A percentile compares a stretch with the other conserved stretches of the same genome.
Conservation (phyloP, 176 grass and related monocot genomes). For the Raddia distichophylla region DNA sequence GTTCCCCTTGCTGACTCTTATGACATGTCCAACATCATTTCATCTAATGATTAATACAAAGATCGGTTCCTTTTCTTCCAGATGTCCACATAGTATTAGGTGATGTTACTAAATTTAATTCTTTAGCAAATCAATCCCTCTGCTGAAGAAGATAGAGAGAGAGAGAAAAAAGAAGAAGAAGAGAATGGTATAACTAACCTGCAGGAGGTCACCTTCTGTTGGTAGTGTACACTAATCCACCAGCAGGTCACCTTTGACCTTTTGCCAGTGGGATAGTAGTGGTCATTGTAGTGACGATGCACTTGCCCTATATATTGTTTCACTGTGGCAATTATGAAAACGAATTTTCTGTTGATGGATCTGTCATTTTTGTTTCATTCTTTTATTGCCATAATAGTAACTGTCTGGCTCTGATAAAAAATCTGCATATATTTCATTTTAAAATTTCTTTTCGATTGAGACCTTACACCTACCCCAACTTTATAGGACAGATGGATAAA, state of each 20-base stretch:
- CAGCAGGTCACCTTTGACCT: not conserved
- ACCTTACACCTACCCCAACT: constrained; percentile 32
- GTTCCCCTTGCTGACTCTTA: not conserved
- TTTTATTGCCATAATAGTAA: not conserved
- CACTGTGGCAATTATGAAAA: not conserved
- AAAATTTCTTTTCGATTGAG: constrained; percentile 20
- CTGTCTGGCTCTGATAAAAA: not conserved
- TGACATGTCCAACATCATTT: not conserved
- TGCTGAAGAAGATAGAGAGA: not conserved
- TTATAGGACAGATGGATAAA: constrained; percentile 11
- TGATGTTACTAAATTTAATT: not conserved
- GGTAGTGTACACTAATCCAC: not conserved
- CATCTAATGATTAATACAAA: not conserved
- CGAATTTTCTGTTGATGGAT: not conserved
- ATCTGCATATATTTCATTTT: constrained; percentile 16
- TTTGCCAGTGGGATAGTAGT: constrained; percentile 9
- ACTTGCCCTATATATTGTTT: not conserved
- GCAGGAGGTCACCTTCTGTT: not conserved
- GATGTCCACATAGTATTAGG: not conserved
- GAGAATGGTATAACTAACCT: not conserved
- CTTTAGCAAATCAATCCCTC: not conserved
- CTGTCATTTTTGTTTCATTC: not conserved
- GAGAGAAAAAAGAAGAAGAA: not conserved
- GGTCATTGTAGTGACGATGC: not conserved
- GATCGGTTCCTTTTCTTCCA: not conserved